A percentile compares a stretch with the other conserved stretches of the same genome.
Evolutionary conservation across 1,284 basidiomycete genomes (phyloP).

Genomic region (Laetiporus sulphureus): DNA sequence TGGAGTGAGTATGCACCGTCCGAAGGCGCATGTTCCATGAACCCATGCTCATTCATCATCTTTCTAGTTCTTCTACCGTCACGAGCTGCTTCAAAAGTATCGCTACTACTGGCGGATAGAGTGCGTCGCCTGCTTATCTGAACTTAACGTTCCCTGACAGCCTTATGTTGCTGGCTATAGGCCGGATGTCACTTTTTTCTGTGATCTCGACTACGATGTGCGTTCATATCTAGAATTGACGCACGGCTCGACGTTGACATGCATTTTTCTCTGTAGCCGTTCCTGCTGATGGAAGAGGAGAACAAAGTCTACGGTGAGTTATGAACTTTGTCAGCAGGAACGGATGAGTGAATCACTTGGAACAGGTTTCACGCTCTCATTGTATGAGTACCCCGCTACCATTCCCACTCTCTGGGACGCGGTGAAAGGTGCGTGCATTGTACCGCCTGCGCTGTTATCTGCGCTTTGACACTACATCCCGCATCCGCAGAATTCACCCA

Average conservation of each 20-base stretch:
- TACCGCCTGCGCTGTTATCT: too few species aligned
- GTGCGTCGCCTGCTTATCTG: constrained; percentile 18
- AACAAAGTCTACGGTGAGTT: constrained; percentile 78
- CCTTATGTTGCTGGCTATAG: too few species aligned
- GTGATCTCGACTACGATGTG: constrained; percentile 28
- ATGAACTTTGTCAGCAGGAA: neutral
- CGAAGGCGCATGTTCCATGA: too few species aligned
- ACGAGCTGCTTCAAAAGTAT: constrained; percentile 74
- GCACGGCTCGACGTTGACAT: too few species aligned
- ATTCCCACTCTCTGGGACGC: constrained; percentile 62
- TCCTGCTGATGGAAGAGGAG: constrained; percentile 84
- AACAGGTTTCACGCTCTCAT: constrained; percentile 53
- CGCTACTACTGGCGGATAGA: constrained; percentile 92
- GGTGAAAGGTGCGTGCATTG: constrained; percentile 36
- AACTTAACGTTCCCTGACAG: too few species aligned
- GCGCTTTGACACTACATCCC: neutral
- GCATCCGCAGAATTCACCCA: constrained; percentile 47
- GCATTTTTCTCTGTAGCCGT: constrained; percentile 61
- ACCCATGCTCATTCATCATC: constrained; percentile 6
- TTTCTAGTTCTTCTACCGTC: constrained; percentile 76
- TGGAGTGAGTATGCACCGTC: constrained; percentile 55
- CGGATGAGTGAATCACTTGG: too few species aligned
- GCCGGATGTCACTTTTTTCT: constrained; percentile 28
- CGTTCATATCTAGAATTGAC: constrained; percentile 1
- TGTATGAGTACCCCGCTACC: constrained; percentile 63